Conservation (phyloP, 202 grass and related monocot species). For the Dendrocalamus latiflorus region DNA sequence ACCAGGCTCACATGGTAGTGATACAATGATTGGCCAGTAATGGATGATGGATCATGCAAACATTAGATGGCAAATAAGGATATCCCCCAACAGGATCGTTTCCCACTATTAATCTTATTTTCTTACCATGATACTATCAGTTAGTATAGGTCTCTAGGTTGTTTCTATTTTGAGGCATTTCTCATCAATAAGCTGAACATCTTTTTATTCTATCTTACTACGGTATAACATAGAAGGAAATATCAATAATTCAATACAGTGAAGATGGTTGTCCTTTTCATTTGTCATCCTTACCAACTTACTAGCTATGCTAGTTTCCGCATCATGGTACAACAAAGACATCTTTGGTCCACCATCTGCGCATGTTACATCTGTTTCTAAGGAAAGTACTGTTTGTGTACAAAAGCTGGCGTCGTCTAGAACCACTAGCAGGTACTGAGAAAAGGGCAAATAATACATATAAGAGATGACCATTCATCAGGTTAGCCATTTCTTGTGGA, state of each 20-base stretch:
- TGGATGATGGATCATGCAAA: no score
- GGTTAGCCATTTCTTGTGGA: slow-evolving; percentile 35
- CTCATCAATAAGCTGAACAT: neutral
- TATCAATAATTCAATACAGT: neutral
- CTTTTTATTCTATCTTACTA: neutral
- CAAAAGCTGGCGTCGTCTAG: slow-evolving; percentile 37
- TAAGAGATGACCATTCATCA: slow-evolving; percentile 35
- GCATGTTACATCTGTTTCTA: slow-evolving; percentile 38
- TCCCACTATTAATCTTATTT: neutral
- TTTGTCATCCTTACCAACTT: slow-evolving; percentile 12
- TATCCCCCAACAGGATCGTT: no score
- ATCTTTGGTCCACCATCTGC: slow-evolving; percentile 24
- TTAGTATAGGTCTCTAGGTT: no score
- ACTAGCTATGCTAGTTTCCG: neutral
- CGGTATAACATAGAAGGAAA: neutral
- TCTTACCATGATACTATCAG: neutral
- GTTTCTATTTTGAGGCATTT: neutral
- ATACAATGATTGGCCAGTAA: no score
- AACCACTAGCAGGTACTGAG: slow-evolving; percentile 33
- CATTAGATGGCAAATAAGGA: no score
- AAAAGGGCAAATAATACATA: slow-evolving; percentile 32
- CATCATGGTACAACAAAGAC: slow-evolving; percentile 26
- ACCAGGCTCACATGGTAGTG: no score
- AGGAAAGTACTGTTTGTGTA: slow-evolving; percentile 28
- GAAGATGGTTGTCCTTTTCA: slow-evolving; percentile 7